Conservation (phyloP, 257 asterid genomes). For the Avicennia marina region DNA sequence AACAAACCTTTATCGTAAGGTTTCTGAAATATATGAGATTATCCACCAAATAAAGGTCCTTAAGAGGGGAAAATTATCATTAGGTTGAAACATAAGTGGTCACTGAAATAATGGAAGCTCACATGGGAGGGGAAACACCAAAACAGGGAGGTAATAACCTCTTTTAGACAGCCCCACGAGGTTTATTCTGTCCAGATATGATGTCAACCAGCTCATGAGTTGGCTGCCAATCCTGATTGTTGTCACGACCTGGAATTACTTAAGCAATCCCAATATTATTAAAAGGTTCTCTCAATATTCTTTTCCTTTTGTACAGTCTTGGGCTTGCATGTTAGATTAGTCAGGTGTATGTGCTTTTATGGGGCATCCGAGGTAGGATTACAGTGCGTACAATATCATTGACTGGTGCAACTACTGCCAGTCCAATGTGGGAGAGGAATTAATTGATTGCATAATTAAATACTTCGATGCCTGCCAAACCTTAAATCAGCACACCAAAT, state of each 20-base stretch:
- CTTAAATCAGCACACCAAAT: too few relatives aligned
- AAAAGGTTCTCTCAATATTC: too few relatives aligned
- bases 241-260: constrained; percentile 28
- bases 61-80: too few relatives aligned
- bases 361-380: constrained; percentile 22
- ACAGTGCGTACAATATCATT: constrained; percentile 24
- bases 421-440: constrained; percentile 23
- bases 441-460: too few relatives aligned
- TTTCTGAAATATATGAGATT: too few relatives aligned
- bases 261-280: constrained; percentile 26
- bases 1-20: too few relatives aligned
- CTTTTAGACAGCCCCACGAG: constrained; percentile 57
- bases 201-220: constrained; percentile 42
- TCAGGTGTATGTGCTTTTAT: constrained; percentile 8
- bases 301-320: constrained; percentile 19
- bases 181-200: constrained; percentile 63
- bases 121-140: constrained; percentile 40
- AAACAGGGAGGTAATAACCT: constrained; percentile 51
- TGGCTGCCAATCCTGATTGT: too few relatives aligned
- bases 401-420: constrained; percentile 29
- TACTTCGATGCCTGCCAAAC: too few relatives aligned
- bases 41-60: too few relatives aligned
- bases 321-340: constrained; percentile 1
- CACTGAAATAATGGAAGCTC: too few relatives aligned
- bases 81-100: too few relatives aligned